These are phyloP conservation scores for Mycena citricolor DNA, from an alignment of 1,284 basidiomycete species.

Conservation along the genomic window DNA sequence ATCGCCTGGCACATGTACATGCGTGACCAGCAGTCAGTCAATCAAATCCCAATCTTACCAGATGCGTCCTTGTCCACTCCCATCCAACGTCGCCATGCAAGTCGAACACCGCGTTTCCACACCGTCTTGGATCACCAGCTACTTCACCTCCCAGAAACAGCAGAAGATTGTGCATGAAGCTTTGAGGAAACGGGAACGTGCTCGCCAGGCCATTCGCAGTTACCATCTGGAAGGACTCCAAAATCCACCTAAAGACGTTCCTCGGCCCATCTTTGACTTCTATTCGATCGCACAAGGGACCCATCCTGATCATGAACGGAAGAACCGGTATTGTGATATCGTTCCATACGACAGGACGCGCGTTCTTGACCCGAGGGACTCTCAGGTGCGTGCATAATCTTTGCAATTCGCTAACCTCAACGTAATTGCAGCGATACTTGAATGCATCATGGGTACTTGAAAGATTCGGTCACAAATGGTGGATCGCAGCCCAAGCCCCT, in stretches of 20 bases:
- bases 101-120: too few species aligned
- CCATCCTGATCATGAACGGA: constrained; percentile 41
- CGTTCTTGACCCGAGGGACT: constrained; percentile 44
- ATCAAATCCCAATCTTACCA: too few species aligned
- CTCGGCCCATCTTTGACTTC: constrained; percentile 32
- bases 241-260: constrained; percentile 24
- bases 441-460: constrained; percentile 86
- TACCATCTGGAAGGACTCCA: constrained; percentile 17
- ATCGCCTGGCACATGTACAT: too few species aligned
- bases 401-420: constrained; percentile 11
- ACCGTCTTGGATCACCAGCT: too few species aligned
- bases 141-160: too few species aligned
- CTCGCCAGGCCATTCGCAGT: constrained; percentile 36
- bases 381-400: constrained; percentile 11
- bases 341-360: constrained; percentile 79
- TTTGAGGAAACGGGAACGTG: constrained; percentile 29
- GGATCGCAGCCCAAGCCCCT: constrained; percentile 85
- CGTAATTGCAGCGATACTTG: constrained; percentile 50
- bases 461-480: constrained; percentile 67
- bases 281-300: constrained; percentile 58
- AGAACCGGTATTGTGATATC: constrained; percentile 75
- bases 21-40: too few species aligned
- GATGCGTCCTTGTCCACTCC: too few species aligned
- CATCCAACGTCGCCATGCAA: too few species aligned
- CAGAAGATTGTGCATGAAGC: constrained; percentile 11